phyloP scores from a whole-genome alignment of 176 grass and related monocot species.

The Alloteropsis semialata region DNA sequence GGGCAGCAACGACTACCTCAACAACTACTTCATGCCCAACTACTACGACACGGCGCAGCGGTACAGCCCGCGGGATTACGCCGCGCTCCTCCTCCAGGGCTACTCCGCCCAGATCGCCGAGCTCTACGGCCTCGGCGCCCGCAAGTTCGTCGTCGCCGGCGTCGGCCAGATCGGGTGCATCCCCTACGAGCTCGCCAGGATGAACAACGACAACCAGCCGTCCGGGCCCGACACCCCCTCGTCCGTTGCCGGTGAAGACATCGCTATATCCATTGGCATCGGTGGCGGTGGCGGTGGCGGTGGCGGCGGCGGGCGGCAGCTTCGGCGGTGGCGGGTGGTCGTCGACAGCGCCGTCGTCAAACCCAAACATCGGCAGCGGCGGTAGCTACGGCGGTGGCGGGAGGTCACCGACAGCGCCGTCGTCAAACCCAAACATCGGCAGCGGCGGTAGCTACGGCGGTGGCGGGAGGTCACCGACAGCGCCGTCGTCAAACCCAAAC shows the following conservation, averaged over 20 bases:
- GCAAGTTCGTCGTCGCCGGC: conserved; percentile 69
- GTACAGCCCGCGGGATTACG: conserved; percentile 49
- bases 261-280: not conserved
- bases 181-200: conserved; percentile 84
- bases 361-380: not conserved
- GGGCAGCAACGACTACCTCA: conserved; percentile 99
- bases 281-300: not conserved
- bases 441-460: not conserved
- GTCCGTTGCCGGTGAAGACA: not conserved
- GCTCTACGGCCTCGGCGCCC: conserved; percentile 53
- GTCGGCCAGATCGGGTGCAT: conserved; percentile 87
- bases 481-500: not conserved
- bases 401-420: not conserved
- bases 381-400: not conserved
- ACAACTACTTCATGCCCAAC: conserved; percentile 98
- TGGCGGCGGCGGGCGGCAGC: not conserved
- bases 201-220: conserved; percentile 9
- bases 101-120: conserved; percentile 55
- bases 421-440: not conserved
- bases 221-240: not conserved
- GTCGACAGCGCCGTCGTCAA: not conserved
- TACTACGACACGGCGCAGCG: conserved; percentile 47
- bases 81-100: conserved; percentile 55
- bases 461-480: not conserved
- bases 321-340: too few relatives aligned